Evolutionary conservation across 768 basidiomycete genomes (phyloP).

Genomic region (Lepiota venenata): DNA sequence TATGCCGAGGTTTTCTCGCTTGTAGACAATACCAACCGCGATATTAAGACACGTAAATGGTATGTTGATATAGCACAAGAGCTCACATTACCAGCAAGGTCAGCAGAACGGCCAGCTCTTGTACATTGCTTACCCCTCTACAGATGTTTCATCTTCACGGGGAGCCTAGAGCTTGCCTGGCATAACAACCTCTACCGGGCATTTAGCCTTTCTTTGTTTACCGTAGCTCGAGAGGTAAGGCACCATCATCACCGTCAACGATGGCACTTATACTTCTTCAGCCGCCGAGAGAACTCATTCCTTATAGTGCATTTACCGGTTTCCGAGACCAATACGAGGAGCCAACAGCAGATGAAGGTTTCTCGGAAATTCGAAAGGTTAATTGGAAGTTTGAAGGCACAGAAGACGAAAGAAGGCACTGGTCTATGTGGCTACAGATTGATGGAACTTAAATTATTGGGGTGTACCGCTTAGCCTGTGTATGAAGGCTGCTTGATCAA

Average conservation of each 20-base stretch:
- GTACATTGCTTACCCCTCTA: neutral
- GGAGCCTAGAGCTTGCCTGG: constrained; percentile 79
- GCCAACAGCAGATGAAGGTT: constrained; percentile 68
- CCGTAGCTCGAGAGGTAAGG: constrained; percentile 39
- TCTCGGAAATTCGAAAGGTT: constrained; percentile 69
- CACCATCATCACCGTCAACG: neutral
- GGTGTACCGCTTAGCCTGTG: neutral
- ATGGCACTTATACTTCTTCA: constrained; percentile 5
- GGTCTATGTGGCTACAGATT: constrained; percentile 87
- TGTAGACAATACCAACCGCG: constrained; percentile 91
- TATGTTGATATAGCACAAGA: constrained; percentile 70
- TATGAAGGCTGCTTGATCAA: neutral
- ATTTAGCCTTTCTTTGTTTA: constrained; percentile 49
- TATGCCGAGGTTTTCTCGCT: constrained; percentile 4
- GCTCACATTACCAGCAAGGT: constrained; percentile 55
- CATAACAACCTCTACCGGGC: constrained; percentile 93
- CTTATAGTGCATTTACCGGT: constrained; percentile 54
- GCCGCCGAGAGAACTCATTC: constrained; percentile 54
- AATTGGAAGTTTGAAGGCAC: constrained; percentile 80
- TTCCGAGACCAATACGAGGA: constrained; percentile 65
- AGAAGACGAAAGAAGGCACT: constrained; percentile 64
- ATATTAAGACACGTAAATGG: constrained; percentile 58
- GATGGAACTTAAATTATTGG: constrained; percentile 51
- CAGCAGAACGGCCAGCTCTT: constrained; percentile 5
- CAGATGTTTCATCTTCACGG: constrained; percentile 76